phyloP scores from a whole-genome alignment of 2,329 filamentous ascomycete genomes.

The Aspergillus tubingensis region DNA sequence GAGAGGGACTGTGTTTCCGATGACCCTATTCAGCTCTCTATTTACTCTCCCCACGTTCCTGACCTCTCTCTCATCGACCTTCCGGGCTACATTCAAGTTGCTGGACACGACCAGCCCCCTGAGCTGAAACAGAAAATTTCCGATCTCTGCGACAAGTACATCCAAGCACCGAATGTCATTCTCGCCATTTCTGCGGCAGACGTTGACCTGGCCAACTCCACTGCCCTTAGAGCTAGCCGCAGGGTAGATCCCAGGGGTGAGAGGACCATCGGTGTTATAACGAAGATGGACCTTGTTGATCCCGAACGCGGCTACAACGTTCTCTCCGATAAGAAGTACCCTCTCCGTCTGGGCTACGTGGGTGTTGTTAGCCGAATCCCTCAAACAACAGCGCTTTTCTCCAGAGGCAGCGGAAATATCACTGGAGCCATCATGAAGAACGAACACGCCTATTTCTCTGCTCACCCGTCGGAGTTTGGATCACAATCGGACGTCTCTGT shows the following conservation, averaged over 20 bases:
- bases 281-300: conserved; percentile 98
- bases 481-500: conserved; percentile 70
- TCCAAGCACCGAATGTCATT: conserved; percentile 92
- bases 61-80: conserved; percentile 95
- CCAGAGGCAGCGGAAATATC: conserved; percentile 77
- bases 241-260: conserved; percentile 93
- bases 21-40: conserved; percentile 92
- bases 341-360: conserved; percentile 90
- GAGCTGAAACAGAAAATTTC: conserved; percentile 95
- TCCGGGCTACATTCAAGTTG: conserved; percentile 95
- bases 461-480: conserved; percentile 80
- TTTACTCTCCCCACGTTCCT: conserved; percentile 92
- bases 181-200: conserved; percentile 96
- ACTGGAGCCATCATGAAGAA: conserved; percentile 81
- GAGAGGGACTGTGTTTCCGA: conserved; percentile 91
- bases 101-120: conserved; percentile 83
- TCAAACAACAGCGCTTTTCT: conserved; percentile 69
- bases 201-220: conserved; percentile 95
- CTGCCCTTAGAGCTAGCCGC: conserved; percentile 83
- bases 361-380: conserved; percentile 89
- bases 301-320: conserved; percentile 75
- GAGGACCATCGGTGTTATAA: conserved; percentile 96
- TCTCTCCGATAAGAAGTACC: conserved; percentile 87
- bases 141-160: conserved; percentile 97
- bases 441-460: conserved; percentile 81